Evolutionary conservation across 331 rosid genomes (phyloP).

Genomic region (Malus hybrid): DNA sequence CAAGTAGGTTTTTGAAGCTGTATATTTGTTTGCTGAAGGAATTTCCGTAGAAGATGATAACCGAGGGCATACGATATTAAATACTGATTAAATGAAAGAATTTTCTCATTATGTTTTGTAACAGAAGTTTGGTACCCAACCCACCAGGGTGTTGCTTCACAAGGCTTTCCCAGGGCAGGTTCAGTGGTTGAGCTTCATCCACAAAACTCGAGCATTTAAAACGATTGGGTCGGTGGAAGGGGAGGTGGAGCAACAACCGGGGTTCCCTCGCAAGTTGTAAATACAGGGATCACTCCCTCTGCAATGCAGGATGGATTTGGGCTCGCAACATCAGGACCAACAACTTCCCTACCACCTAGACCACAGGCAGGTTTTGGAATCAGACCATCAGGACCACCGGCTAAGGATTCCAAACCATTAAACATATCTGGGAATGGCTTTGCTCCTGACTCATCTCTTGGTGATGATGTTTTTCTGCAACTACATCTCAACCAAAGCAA

Average conservation of each 20-base stretch:
- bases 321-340: constrained; percentile 41
- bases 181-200: constrained; percentile 34
- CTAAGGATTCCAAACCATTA: constrained; percentile 39
- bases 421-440: constrained; percentile 54
- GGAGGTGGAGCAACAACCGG: constrained; percentile 35
- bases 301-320: constrained; percentile 43
- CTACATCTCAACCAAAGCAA: constrained; percentile 46
- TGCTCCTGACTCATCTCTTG: constrained; percentile 56
- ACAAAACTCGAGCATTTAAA: constrained; percentile 23
- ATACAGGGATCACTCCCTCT: constrained; percentile 42
- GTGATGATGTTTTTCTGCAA: constrained; percentile 69
- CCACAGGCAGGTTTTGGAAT: constrained; percentile 38
- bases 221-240: constrained; percentile 46
- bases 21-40: neutral
- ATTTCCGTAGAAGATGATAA: neutral
- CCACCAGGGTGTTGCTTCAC: constrained; percentile 35
- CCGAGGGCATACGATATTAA: neutral
- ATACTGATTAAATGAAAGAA: neutral
- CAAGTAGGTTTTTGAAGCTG: neutral
- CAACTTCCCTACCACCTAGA: constrained; percentile 35
- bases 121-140: constrained; percentile 11
- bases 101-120: neutral
- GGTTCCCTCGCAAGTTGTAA: constrained; percentile 28
- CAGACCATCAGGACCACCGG: constrained; percentile 37
- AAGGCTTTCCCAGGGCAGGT: constrained; percentile 38